phyloP scores from a whole-genome alignment of 2,329 filamentous ascomycete genomes.

The Verticillium tricorpus region DNA sequence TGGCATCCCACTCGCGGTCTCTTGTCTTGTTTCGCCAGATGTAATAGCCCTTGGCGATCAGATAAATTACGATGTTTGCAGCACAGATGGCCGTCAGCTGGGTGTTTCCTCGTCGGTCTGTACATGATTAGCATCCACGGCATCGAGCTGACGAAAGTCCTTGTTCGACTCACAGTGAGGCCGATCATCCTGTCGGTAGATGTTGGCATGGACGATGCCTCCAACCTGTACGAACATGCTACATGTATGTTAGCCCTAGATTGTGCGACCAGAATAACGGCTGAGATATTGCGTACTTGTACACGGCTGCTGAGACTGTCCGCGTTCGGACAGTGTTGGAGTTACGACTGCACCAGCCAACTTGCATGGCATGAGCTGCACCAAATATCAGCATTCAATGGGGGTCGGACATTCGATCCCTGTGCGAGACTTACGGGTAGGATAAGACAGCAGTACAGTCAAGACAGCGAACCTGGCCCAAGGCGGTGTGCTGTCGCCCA shows the following conservation, averaged over 20 bases:
- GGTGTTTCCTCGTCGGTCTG: conserved; percentile 39
- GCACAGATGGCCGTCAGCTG: conserved; percentile 41
- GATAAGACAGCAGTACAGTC: conserved; percentile 27
- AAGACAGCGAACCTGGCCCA: conserved; percentile 30
- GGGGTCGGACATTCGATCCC: background rate
- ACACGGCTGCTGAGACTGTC: conserved; percentile 57
- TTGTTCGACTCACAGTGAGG: conserved; percentile 13
- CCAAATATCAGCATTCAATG: conserved; percentile 22
- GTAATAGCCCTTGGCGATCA: conserved; percentile 49
- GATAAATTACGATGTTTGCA: conserved; percentile 44
- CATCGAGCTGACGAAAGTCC: accelerated
- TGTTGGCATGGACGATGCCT: conserved; percentile 27
- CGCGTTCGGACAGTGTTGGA: conserved; percentile 56
- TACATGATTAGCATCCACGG: background rate
- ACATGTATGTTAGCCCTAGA: background rate
- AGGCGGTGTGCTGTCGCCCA: conserved; percentile 13
- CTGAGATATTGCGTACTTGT: conserved; percentile 31
- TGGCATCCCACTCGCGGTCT: conserved; percentile 39
- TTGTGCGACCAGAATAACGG: background rate
- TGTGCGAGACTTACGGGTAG: conserved; percentile 18
- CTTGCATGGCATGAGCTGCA: conserved; percentile 45
- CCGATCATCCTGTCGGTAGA: conserved; percentile 35
- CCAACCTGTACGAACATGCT: conserved; percentile 6
- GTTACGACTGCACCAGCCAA: conserved; percentile 56
- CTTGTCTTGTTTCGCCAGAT: conserved; percentile 39